Conservation (phyloP, 345 rosid species). For the Viola odorata region DNA sequence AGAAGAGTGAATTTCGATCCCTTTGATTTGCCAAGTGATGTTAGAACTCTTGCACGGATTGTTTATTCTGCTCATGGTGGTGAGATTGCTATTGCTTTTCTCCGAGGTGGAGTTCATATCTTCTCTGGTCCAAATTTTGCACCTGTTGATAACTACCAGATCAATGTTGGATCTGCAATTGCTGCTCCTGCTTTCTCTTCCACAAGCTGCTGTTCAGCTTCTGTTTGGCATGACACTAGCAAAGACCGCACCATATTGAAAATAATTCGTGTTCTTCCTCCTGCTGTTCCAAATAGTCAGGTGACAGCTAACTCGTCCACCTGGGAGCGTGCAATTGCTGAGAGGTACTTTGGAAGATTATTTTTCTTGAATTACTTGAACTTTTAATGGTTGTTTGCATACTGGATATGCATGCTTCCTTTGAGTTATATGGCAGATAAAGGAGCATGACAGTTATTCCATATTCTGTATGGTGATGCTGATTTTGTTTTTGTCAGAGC, state of each 20-base stretch:
- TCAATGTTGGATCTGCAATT: conserved; percentile 90
- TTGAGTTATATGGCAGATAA: background rate
- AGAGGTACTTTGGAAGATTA: conserved; percentile 50
- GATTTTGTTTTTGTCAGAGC: conserved; percentile 21
- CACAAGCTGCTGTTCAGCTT: conserved; percentile 98
- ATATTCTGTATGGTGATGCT: conserved; percentile 6
- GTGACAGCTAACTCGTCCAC: conserved; percentile 68
- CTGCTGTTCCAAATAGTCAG: conserved; percentile 78
- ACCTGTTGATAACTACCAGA: conserved; percentile 89
- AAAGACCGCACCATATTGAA: conserved; percentile 83
- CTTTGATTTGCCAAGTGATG: conserved; percentile 94
- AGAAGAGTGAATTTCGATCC: conserved; percentile 87
- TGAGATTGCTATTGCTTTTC: conserved; percentile 93
- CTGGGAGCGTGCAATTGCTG: conserved; percentile 99
- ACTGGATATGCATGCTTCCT: background rate
- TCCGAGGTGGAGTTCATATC: conserved; percentile 93
- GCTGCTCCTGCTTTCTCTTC: conserved; percentile 99
- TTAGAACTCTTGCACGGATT: conserved; percentile 87
- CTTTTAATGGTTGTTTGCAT: background rate
- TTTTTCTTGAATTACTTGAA: background rate
- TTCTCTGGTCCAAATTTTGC: conserved; percentile 93
- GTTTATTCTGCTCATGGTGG: conserved; percentile 99
- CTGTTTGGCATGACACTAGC: conserved; percentile 87
- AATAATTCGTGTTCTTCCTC: conserved; percentile 94
- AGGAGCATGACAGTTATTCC: background rate